These are phyloP conservation scores for Russula emetica DNA, from an alignment of 768 basidiomycete genomes.

Conservation along the genomic window DNA sequence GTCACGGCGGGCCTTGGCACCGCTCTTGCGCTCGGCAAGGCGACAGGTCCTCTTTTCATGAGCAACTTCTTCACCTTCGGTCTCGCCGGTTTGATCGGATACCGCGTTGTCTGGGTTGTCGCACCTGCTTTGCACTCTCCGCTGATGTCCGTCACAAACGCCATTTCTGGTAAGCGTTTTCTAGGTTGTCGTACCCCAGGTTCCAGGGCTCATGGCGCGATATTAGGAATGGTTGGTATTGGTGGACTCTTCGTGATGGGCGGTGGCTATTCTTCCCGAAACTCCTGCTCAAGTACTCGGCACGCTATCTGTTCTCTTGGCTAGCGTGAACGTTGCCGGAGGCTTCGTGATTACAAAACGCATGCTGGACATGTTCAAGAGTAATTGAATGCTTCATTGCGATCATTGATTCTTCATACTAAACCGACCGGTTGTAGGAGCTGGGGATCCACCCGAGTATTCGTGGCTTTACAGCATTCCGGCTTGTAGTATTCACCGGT, in stretches of 20 bases:
- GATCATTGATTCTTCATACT: neutral
- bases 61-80: slow-evolving; percentile 86
- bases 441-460: slow-evolving; percentile 84
- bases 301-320: slow-evolving; percentile 78
- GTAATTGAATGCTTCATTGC: slow-evolving; percentile 40
- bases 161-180: slow-evolving; percentile 63
- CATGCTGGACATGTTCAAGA: slow-evolving; percentile 92
- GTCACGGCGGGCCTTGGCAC: slow-evolving; percentile 76
- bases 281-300: slow-evolving; percentile 78
- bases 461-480: slow-evolving; percentile 78
- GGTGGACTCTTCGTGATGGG: slow-evolving; percentile 91
- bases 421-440: slow-evolving; percentile 43
- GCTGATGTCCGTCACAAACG: slow-evolving; percentile 87
- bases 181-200: neutral
- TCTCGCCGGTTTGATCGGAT: slow-evolving; percentile 79
- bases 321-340: slow-evolving; percentile 83
- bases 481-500: slow-evolving; percentile 74
- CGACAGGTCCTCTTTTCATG: slow-evolving; percentile 82
- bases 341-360: slow-evolving; percentile 88
- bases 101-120: slow-evolving; percentile 88
- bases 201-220: slow-evolving; percentile 7
- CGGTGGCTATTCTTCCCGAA: slow-evolving; percentile 74
- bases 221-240: slow-evolving; percentile 65
- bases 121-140: slow-evolving; percentile 85
- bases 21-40: slow-evolving; percentile 66